Evolutionary conservation across 164 flowering plant species (phyloP).

Genomic region (Brasenia schreberi): DNA sequence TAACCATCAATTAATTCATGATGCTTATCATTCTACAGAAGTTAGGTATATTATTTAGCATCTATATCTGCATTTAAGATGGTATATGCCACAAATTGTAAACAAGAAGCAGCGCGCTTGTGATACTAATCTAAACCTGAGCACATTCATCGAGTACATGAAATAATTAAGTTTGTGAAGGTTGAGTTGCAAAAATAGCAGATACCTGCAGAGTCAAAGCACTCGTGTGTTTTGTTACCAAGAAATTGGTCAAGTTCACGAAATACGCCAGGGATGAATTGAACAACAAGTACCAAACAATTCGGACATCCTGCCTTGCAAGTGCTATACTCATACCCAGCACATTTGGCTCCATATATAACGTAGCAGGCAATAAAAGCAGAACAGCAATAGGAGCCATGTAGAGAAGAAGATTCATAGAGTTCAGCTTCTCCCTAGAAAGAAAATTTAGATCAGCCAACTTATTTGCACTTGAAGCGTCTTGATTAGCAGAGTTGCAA

Average conservation of each 20-base stretch:
- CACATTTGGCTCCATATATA: conserved; percentile 47
- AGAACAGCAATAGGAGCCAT: conserved; percentile 65
- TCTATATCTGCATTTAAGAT: background rate
- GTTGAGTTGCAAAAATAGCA: background rate
- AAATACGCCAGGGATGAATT: conserved; percentile 53
- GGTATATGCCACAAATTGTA: background rate
- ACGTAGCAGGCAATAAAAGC: conserved; percentile 42
- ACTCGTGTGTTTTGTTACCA: conserved; percentile 71
- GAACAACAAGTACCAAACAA: conserved; percentile 44
- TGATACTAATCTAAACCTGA: background rate
- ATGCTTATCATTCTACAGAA: no score
- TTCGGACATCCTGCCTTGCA: conserved; percentile 33
- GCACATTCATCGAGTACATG: background rate
- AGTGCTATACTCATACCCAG: conserved; percentile 38
- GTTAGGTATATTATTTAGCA: no score
- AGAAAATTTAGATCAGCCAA: background rate
- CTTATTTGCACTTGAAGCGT: no score
- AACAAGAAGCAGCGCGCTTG: background rate
- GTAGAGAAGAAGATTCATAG: conserved; percentile 57
- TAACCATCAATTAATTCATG: no score
- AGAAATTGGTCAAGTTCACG: conserved; percentile 55
- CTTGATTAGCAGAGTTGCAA: no score
- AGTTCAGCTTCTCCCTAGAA: conserved; percentile 52
- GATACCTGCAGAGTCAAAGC: conserved; percentile 69
- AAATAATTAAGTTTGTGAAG: no score